phyloP scores from a whole-genome alignment of 1,284 basidiomycete species.

The Microbotryum violaceum region DNA sequence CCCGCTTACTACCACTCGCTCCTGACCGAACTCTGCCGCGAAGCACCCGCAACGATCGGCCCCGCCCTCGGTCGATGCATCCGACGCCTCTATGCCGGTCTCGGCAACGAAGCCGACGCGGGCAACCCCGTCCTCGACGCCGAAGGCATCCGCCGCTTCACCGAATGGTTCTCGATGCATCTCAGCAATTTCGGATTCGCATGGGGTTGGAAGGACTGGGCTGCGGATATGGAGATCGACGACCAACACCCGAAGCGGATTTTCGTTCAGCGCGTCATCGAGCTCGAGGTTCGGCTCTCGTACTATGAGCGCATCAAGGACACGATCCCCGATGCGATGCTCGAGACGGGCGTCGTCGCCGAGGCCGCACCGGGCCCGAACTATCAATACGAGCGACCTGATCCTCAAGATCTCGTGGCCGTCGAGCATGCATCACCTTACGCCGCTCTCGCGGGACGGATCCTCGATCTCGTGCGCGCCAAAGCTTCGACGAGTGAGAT shows the following conservation, averaged over 20 bases:
- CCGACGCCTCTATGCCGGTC: constrained; percentile 66
- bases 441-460: constrained; percentile 67
- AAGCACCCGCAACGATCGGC: constrained; percentile 82
- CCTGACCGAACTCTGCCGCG: constrained; percentile 87
- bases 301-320: constrained; percentile 90
- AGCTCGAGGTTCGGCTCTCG: constrained; percentile 82
- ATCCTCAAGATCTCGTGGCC: constrained; percentile 32
- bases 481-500: constrained; percentile 62
- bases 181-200: constrained; percentile 97
- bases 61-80: constrained; percentile 94
- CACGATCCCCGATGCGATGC: constrained; percentile 77
- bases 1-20: constrained; percentile 80
- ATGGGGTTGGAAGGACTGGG: constrained; percentile 99
- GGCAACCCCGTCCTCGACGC: constrained; percentile 55
- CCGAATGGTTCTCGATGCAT: constrained; percentile 93
- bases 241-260: constrained; percentile 66
- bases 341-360: constrained; percentile 60
- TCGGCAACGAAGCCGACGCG: constrained; percentile 54
- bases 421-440: constrained; percentile 40
- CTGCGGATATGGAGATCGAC: constrained; percentile 24
- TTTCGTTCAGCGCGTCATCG: constrained; percentile 80
- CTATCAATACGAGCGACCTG: constrained; percentile 64
- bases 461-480: constrained; percentile 72
- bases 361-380: constrained; percentile 70
- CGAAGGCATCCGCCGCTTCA: constrained; percentile 69